Conservation (phyloP, 495 filamentous ascomycete species). For the Xylaria telfairii region DNA sequence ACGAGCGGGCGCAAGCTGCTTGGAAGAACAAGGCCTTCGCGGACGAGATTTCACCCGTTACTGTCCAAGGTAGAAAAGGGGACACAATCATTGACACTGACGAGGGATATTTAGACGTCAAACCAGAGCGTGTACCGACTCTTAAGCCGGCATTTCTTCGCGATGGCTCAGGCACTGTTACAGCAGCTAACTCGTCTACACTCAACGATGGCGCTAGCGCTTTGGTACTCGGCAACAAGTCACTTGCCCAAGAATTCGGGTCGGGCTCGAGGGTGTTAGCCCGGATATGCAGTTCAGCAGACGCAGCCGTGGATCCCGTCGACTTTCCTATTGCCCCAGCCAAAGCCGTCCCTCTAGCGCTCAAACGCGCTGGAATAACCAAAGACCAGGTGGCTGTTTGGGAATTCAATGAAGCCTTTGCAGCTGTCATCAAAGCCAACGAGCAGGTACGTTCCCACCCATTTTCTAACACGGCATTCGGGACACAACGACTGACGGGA, state of each 20-base stretch:
- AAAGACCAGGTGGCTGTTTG: constrained; percentile 89
- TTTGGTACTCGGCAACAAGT: constrained; percentile 80
- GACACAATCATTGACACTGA: constrained; percentile 78
- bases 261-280: constrained; percentile 76
- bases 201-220: constrained; percentile 95
- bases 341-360: constrained; percentile 88
- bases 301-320: constrained; percentile 90
- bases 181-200: constrained; percentile 88
- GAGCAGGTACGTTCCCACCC: constrained; percentile 67
- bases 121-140: constrained; percentile 80
- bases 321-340: constrained; percentile 96
- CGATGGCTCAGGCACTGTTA: constrained; percentile 86
- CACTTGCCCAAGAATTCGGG: constrained; percentile 77
- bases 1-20: constrained; percentile 86
- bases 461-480: not conserved
- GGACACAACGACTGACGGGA: constrained; percentile 35
- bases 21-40: constrained; percentile 81
- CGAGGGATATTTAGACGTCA: constrained; percentile 85
- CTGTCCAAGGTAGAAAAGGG: constrained; percentile 82
- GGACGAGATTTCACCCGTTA: constrained; percentile 87
- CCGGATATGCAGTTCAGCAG: constrained; percentile 81
- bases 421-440: constrained; percentile 94
- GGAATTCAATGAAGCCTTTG: constrained; percentile 99
- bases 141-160: constrained; percentile 91
- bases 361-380: constrained; percentile 85